Percentiles rank a stretch among this genome's conserved stretches.
Evolutionary conservation across 139 green algal genomes (phyloP).

Genomic region (Spirogloea muscicola): DNA sequence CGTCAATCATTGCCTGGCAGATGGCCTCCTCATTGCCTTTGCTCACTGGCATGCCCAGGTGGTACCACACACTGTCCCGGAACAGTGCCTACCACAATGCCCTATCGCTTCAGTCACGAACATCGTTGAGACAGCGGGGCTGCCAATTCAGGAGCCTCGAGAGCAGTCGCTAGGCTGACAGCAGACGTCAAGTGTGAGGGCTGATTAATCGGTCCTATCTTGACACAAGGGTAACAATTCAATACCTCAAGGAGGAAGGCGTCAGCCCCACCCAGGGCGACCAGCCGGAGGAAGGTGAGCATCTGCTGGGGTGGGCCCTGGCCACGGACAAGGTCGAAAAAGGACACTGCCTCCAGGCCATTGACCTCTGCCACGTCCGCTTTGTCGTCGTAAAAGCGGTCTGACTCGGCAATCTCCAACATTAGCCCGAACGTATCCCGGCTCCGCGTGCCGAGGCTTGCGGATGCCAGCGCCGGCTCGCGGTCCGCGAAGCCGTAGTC

Average conservation of each 20-base stretch:
- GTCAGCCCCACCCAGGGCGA: conserved; percentile 65
- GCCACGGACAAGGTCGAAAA: conserved; percentile 57
- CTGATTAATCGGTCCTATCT: too few species aligned
- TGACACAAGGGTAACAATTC: too few species aligned
- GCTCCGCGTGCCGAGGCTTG: neutral
- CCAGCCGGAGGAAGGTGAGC: conserved; percentile 76
- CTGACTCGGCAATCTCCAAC: conserved; percentile 63
- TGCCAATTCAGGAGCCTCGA: too few species aligned
- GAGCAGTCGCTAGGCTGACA: neutral
- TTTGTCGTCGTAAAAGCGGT: conserved; percentile 83
- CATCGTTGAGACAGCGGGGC: too few species aligned
- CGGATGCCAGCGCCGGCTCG: neutral
- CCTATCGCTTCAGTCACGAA: too few species aligned
- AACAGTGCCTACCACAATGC: too few species aligned
- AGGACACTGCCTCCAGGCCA: conserved; percentile 49
- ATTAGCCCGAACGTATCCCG: conserved; percentile 66
- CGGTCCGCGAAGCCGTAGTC: conserved; percentile 34
- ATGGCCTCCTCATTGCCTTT: conserved; percentile 75
- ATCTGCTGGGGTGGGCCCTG: conserved; percentile 55
- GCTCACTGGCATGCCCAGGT: conserved; percentile 65
- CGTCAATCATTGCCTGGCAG: conserved; percentile 72
- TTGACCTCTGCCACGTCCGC: conserved; percentile 78
- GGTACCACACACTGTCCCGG: conserved; percentile 35
- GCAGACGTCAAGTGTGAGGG: too few species aligned
- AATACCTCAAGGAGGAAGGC: conserved; percentile 86